Evolutionary conservation across 2,329 filamentous ascomycete genomes (phyloP), one percentile per base, ranked within the genome.

Genomic region (Pseudogymnoascus destructans): DNA sequence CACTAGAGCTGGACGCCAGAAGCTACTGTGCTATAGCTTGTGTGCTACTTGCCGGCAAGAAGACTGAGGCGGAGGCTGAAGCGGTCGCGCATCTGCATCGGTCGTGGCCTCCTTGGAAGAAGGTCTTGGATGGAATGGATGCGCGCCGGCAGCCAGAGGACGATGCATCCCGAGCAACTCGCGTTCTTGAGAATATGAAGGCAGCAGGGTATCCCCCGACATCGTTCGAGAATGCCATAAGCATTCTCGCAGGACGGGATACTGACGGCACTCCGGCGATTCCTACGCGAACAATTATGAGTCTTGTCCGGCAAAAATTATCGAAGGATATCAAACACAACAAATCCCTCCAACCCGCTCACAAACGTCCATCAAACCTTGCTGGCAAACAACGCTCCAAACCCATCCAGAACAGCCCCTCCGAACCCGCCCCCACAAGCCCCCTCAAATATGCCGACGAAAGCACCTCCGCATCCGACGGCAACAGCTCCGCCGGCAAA

Each of bases 91-190:
- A 79, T 25, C 74, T 80, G 58, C 70, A 72, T 1, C 72, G 75
- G 55, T 74, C 74, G 1, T 85, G 81, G 82, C 82, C 82, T 8
- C 82, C 82, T 0, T 84, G 82, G 68, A 70, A 79, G 58, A 72
- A 74, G 35, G 73, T 77, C 9, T 75, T 77, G 59, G 78, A 85
- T 64, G 81, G 81, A 1, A 77, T 80, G 61, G 82, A 85, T 65
- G 81, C 81, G 62, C 73, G 70, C 56, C 73, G 74, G 56, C 72
- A 73, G 4, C 71, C 70, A 1, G 74, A 79, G 46, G 78, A 81
- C 23, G 77, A 78, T 60, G 72, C 75, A 62, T 81, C 79, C 59
- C 73, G 80, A 57, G 75, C 75, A 38, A 73, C 79, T 7, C 73
- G 72, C 60, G 79, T 79, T 0, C 76, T 80, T 4, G 69, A 75